Evolutionary conservation across 768 basidiomycete genomes (phyloP).

Genomic region (Lactifluus piperatus): DNA sequence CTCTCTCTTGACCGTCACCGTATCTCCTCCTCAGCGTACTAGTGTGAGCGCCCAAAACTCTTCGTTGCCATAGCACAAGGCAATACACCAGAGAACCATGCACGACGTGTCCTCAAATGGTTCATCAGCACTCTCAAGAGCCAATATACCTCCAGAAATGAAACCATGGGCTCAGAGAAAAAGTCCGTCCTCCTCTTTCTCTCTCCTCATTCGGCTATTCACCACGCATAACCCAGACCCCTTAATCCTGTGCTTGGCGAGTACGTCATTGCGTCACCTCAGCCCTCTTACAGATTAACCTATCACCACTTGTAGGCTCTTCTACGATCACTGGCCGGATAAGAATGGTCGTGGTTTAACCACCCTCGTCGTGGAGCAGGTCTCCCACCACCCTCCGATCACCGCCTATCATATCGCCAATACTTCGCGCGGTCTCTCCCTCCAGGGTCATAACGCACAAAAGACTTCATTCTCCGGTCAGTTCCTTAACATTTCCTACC

Average conservation of each 20-base stretch:
- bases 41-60: conserved; percentile 89
- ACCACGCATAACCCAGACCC: conserved; percentile 45
- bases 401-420: conserved; percentile 87
- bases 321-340: conserved; percentile 87
- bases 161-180: conserved; percentile 95
- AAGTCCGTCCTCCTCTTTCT: conserved; percentile 46
- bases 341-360: conserved; percentile 64
- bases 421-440: conserved; percentile 58
- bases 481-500: conserved; percentile 15
- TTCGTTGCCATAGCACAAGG: conserved; percentile 84
- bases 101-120: conserved; percentile 83
- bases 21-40: conserved; percentile 56
- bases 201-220: neutral
- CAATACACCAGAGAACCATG: conserved; percentile 60
- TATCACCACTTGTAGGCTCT: conserved; percentile 40
- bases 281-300: neutral
- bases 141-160: conserved; percentile 91
- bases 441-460: conserved; percentile 87
- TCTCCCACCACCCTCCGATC: conserved; percentile 90
- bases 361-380: conserved; percentile 83
- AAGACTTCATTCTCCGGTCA: conserved; percentile 86
- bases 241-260: conserved; percentile 94
- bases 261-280: conserved; percentile 37
- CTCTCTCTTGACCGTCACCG: neutral
- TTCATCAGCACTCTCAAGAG: conserved; percentile 95